Conservation (phyloP, 1,284 basidiomycete species). For the Flammula alnicola region DNA sequence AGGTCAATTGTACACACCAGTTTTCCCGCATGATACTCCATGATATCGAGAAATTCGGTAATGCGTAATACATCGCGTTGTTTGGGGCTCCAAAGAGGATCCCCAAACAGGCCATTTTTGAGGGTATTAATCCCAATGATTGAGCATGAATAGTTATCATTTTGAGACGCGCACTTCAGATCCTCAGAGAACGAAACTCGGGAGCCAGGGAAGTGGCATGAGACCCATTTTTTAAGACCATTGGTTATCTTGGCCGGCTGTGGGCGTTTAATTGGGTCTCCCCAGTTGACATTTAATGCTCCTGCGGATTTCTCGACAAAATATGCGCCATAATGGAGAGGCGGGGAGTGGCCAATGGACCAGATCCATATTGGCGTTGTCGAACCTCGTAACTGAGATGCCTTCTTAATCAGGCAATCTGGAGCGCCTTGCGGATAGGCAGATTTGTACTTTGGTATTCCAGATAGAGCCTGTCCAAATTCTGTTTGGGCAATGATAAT, state of each 20-base stretch:
- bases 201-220: neutral
- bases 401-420: neutral
- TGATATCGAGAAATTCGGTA: neutral
- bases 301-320: neutral
- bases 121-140: neutral
- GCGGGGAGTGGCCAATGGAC: neutral
- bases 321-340: neutral
- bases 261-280: neutral
- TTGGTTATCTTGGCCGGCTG: neutral
- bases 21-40: constrained; percentile 2
- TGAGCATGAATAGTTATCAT: neutral
- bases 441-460: neutral
- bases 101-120: neutral
- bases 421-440: neutral
- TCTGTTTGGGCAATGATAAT: neutral
- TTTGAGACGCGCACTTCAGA: neutral
- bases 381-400: neutral
- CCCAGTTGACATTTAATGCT: neutral
- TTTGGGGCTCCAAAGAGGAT: neutral
- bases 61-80: neutral
- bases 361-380: neutral
- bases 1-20: too few species aligned
- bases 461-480: neutral
- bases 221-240: neutral
- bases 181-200: neutral